Evolutionary conservation across 2,329 filamentous ascomycete genomes (phyloP), one percentile per base, ranked within the genome.

Genomic region (Cryphonectria radicalis): DNA sequence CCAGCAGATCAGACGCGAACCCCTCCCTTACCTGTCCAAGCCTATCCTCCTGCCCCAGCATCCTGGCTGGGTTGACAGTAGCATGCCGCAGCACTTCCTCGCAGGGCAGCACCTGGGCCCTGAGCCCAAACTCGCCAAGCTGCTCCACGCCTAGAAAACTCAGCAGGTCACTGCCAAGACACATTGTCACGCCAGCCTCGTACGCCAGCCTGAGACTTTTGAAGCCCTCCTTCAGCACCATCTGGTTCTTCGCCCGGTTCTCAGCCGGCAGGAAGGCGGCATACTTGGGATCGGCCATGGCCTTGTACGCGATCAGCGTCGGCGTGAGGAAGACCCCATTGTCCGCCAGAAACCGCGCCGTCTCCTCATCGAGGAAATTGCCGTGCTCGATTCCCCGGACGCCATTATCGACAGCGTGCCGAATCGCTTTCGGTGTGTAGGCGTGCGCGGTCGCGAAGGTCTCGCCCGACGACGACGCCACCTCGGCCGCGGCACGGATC

Each of bases 361-460:
- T 82, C 42, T 78, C 74, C 17, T 73, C 59, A 55, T 80, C 77
- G 50, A 81, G 70, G 35, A 82, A 71, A 67, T 80, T 82, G 0
- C 80, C 80, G 68, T 82, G 73, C 81, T 7, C 81, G 81, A 88
- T 87, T 0, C 84, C 84, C n/a, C 75, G 78, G 0, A 84, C 84
- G 4, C 86, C 86, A 55, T 86, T 83, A 22, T 82, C 78, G 25
- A 88, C 79, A 1, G 84, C 84, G 66, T 85, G 84, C 32, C 80
- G 79, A 55, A 88, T 87, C 0, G 84, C 81, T 57, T 78, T 71
- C 0, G 84, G 81, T 0, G 84, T 87, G 73, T 88, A 87, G 1
- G 84, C 84, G 73, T 88, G 86, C 1, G 84, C 83, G 0, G 85
- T 87, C 0, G 86, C 85, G 72, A 84, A 86, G 0, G 83, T 86